Percentiles rank a stretch among this genome's conserved stretches.
These are phyloP conservation scores for Tephrocybe sp. DNA, from an alignment of 768 basidiomycete species.

Conservation along the genomic window DNA sequence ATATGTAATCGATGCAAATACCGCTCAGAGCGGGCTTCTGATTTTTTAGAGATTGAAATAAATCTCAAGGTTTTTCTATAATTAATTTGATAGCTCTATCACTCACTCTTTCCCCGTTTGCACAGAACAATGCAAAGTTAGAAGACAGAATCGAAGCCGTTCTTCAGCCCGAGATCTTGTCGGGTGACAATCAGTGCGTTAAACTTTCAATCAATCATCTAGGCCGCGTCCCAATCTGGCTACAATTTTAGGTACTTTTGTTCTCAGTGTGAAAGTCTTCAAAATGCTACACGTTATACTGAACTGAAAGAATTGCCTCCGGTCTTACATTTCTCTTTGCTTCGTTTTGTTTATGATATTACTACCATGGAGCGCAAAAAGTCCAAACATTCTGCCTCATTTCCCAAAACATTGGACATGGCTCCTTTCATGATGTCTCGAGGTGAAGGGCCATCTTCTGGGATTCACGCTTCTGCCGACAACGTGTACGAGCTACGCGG, in stretches of 20 bases:
- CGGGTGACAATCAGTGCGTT: slow-evolving; percentile 81
- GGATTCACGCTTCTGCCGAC: slow-evolving; percentile 12
- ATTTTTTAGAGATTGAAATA: slow-evolving; percentile 89
- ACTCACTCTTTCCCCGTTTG: neutral
- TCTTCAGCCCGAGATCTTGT: slow-evolving; percentile 69
- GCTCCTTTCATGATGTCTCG: slow-evolving; percentile 50
- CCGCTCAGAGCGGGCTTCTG: slow-evolving; percentile 64
- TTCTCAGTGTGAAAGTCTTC: slow-evolving; percentile 66
- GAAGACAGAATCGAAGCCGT: slow-evolving; percentile 70
- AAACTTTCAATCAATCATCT: neutral
- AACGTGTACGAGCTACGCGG: slow-evolving; percentile 81
- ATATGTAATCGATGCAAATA: slow-evolving; percentile 69
- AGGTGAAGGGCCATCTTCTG: slow-evolving; percentile 18
- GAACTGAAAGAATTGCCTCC: slow-evolving; percentile 75
- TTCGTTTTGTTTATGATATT: slow-evolving; percentile 91
- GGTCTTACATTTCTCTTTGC: slow-evolving; percentile 86
- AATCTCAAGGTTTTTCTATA: slow-evolving; percentile 59
- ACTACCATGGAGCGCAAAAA: slow-evolving; percentile 83
- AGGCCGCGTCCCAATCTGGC: neutral
- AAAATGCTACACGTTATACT: slow-evolving; percentile 79
- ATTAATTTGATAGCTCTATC: neutral
- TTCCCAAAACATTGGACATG: slow-evolving; percentile 78
- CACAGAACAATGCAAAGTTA: slow-evolving; percentile 68
- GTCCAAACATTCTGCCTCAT: slow-evolving; percentile 78
- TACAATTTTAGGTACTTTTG: slow-evolving; percentile 70